These are phyloP conservation scores for Globisporangium megalacanthum DNA, from an alignment of 352 stramenopile species.

Conservation along the genomic window DNA sequence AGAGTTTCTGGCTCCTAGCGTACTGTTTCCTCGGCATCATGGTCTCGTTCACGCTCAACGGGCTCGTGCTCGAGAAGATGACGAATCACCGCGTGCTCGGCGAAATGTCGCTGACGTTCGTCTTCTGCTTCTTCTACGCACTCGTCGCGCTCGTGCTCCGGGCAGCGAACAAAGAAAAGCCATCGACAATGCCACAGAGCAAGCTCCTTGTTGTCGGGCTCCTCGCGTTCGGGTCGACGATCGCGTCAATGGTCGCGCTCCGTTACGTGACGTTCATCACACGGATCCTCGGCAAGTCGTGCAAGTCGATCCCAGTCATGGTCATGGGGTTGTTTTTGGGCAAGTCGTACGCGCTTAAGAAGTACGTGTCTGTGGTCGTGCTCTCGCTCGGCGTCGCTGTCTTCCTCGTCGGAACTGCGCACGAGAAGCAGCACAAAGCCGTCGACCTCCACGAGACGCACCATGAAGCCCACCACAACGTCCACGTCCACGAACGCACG, in stretches of 20 bases:
- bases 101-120: constrained; percentile 81
- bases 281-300: constrained; percentile 82
- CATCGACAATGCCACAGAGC: constrained; percentile 65
- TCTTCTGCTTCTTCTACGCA: constrained; percentile 78
- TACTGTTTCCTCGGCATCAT: constrained; percentile 84
- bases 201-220: constrained; percentile 59
- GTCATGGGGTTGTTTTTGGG: constrained; percentile 66
- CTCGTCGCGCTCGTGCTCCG: constrained; percentile 56
- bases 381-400: constrained; percentile 68
- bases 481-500: constrained; percentile 39
- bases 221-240: constrained; percentile 72
- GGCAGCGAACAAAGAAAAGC: constrained; percentile 52
- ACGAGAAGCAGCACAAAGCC: constrained; percentile 62
- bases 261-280: constrained; percentile 86
- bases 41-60: constrained; percentile 81
- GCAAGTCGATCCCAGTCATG: constrained; percentile 86
- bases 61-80: constrained; percentile 78
- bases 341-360: constrained; percentile 76
- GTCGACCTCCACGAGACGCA: constrained; percentile 30
- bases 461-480: constrained; percentile 11
- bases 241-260: constrained; percentile 77
- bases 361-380: constrained; percentile 76
- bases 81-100: constrained; percentile 76
- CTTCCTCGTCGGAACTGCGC: constrained; percentile 66
- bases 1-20: constrained; percentile 49